Evolutionary conservation across 257 asterid species (phyloP), one percentile per base, ranked within the genome.

Genomic region (Dorcoceras hygrometricum): DNA sequence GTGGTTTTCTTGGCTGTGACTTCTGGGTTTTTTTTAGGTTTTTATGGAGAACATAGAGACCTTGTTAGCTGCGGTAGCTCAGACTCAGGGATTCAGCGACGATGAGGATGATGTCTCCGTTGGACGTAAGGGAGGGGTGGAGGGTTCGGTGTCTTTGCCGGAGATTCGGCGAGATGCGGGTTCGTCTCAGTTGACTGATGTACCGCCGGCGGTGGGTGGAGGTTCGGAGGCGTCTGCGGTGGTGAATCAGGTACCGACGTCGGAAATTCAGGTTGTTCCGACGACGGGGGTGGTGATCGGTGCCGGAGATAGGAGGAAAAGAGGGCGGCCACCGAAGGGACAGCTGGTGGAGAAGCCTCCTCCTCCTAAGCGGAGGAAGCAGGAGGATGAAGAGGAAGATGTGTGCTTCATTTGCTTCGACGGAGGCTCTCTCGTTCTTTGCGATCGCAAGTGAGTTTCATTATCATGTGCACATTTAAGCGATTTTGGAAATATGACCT

Each of bases 371-470:
- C 73, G 79, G 68, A 74, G 69, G 56, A 82, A 71, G 60, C 65
- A 28, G 50, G 88, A 75, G 60, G 84, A 83, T n/a, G 94, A 89
- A 78, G 96, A 86, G 48, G 99, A 90, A 59, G 99, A 93, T 57
- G 97, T 90, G 22, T 93, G 99, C 86, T 93, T 93, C 67, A 90
- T 93, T 28, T 93, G 99, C 85, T 93, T 90, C 19, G 99, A 93
- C 69, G 99, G 97, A 8, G 99, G 99, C 56, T 81, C 91, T 6
- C 84, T 93, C 11, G 96, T 93, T 16, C 88, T 93, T 36, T 93
- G 99, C 66, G 99, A 93, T 83, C 90, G 95, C 79, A 91, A 86
- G 98, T 91, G 80, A 85, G 96, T 82, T 73, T 62, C 53, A 7
- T 61, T 59, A 4, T 18, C 4, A 32, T 61, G 24, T 65, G 31